Evolutionary conservation across 1,284 basidiomycete genomes (phyloP), one percentile per base, ranked within the genome.

Genomic region (Cutaneotrichosporon sp.): DNA sequence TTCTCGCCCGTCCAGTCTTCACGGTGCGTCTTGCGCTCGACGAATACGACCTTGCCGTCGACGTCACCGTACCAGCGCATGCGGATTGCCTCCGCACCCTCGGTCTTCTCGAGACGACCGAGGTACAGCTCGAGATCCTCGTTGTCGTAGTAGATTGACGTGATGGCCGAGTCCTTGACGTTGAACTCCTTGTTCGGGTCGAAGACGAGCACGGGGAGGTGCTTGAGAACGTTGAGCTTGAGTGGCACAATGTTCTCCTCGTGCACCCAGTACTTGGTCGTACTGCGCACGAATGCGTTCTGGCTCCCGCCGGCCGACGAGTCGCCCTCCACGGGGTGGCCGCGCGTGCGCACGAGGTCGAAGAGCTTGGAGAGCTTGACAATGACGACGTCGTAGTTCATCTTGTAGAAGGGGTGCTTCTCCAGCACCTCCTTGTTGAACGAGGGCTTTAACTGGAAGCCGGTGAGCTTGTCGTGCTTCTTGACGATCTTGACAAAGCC

Each of bases 1-100:
- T 98, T 99, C 80, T 99, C 95, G 34, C 95, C 95, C 0, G 97
- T 99, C 95, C 97, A 99, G 78, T 99, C 95, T 81, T 99, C 95
- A 56, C 95, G 86, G 76, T 99, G 95, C 0, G 97, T 99, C 81
- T 99, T 99, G 63, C 97, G 91, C 83, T 99, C 95, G 49, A 99
- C 93, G 72, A 97, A 99, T 62, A 90, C 89, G 14, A 90, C 79
- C 66, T 89, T 91, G 61, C 85, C 86, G 71, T 87, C 85, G 70
- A 88, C 88, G 72, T 94, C 94, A n/a, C 95, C 97, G 77, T 99
- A 99, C 97, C 95, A 99, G 43, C 95, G 86, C 67, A 99, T 82
- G 59, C 95, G 91, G 67, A 99, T 87, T 14, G 97, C 95, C 80
- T 99, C 94, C 6, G 97, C 95, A 6, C 95, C 95, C 82, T 99